A percentile compares a stretch with the other conserved stretches of the same genome.
Conservation (phyloP, 768 basidiomycete genomes). For the Mycena capillaripes region DNA sequence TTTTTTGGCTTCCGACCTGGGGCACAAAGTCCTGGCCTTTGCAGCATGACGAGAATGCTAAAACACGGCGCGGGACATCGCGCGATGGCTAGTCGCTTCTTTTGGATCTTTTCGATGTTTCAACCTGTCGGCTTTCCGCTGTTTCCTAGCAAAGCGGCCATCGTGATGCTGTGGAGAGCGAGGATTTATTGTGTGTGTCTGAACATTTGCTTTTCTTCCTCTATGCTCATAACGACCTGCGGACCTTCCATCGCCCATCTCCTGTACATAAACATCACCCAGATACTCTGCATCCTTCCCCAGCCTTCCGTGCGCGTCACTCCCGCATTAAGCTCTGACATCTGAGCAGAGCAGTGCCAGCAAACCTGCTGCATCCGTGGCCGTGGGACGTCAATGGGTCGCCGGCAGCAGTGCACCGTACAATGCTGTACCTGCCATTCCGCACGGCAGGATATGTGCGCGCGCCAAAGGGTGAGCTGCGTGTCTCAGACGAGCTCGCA, state of each 20-base stretch:
- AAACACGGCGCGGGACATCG: no score
- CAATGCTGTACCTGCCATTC: not conserved
- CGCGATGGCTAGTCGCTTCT: no score
- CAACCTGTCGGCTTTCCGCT: no score
- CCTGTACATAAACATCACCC: not conserved
- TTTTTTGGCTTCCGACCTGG: no score
- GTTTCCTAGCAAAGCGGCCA: no score
- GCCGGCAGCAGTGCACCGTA: not conserved
- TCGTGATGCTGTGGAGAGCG: no score
- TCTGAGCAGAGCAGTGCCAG: not conserved
- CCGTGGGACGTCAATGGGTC: constrained; percentile 4
- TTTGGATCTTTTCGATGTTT: no score
- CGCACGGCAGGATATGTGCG: not conserved
- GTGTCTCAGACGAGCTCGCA: not conserved
- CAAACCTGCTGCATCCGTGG: not conserved
- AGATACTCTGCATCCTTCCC: not conserved
- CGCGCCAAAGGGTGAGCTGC: not conserved
- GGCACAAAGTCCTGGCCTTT: no score
- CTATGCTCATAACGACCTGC: no score
- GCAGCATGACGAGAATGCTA: no score
- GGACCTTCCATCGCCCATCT: not conserved
- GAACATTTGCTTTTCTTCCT: no score
- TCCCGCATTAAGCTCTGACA: constrained; percentile 2
- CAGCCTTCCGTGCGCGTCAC: not conserved
- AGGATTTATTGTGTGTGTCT: no score